A percentile compares a stretch with the other conserved stretches of the same genome.
Conservation (phyloP, 2,329 filamentous ascomycete genomes). For the Exophiala dermatitidis region DNA sequence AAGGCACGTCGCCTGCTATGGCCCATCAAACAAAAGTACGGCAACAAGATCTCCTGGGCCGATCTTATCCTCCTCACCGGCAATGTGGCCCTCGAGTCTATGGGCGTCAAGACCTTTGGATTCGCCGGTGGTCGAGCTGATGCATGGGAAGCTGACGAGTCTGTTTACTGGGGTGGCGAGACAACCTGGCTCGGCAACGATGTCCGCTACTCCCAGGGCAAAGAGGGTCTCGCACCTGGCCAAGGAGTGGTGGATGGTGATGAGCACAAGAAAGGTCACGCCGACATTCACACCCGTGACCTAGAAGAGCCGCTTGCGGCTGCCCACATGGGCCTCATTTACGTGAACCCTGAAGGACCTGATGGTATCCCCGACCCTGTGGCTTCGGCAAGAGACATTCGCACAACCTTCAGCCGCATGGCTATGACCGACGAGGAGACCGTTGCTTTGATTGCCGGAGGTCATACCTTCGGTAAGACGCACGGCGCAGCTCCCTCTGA, state of each 20-base stretch:
- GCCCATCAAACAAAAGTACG: conserved; percentile 81
- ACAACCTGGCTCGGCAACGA: conserved; percentile 68
- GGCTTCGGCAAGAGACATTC: conserved; percentile 64
- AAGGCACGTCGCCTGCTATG: conserved; percentile 72
- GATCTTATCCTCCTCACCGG: conserved; percentile 65
- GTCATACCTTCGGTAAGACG: conserved; percentile 74
- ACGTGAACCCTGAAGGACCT: conserved; percentile 74
- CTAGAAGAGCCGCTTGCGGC: conserved; percentile 62
- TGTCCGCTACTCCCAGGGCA: conserved; percentile 55
- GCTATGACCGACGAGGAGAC: conserved; percentile 80
- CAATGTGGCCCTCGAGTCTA: conserved; percentile 69
- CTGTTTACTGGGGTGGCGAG: conserved; percentile 71
- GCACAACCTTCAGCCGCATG: conserved; percentile 68
- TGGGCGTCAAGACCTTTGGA: conserved; percentile 67
- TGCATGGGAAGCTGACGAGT: conserved; percentile 68
- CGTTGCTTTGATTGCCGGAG: conserved; percentile 69
- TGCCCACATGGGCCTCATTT: conserved; percentile 70
- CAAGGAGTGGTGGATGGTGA: conserved; percentile 39
- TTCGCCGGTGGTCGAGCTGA: conserved; percentile 67
- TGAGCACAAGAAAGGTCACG: conserved; percentile 38
- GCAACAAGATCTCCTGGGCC: conserved; percentile 74
- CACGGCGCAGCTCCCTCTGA: conserved; percentile 62
- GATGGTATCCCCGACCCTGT: conserved; percentile 64
- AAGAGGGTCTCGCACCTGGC: conserved; percentile 35
- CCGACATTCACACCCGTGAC: conserved; percentile 53